These are phyloP conservation scores for Hygrocybe coccinea DNA, from an alignment of 768 basidiomycete genomes.

Conservation along the genomic window DNA sequence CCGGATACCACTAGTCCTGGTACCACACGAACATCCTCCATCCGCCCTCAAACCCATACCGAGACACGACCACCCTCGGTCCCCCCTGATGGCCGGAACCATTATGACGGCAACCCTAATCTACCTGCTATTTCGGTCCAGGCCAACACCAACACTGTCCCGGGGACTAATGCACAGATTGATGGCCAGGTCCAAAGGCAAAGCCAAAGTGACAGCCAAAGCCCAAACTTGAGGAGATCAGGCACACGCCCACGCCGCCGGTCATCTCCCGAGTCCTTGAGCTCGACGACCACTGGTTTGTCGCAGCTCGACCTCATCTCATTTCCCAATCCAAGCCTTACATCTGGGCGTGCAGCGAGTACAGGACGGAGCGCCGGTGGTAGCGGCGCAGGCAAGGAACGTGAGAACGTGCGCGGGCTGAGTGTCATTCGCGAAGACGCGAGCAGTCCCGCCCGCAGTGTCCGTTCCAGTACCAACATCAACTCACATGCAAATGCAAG, in stretches of 20 bases:
- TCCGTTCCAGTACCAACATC: not conserved
- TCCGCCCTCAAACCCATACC: not conserved
- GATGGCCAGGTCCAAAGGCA: not conserved
- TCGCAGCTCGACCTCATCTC: constrained; percentile 11
- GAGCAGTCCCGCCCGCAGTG: not conserved
- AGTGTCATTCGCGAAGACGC: constrained; percentile 41
- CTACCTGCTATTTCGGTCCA: no score
- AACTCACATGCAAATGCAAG: not conserved
- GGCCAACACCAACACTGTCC: no score
- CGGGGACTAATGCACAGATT: not conserved
- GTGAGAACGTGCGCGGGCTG: constrained; percentile 16
- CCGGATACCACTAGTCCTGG: not conserved
- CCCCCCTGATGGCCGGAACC: no score
- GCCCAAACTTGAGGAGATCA: no score
- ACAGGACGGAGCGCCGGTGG: not conserved
- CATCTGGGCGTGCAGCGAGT: constrained; percentile 23
- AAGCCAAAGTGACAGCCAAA: not conserved
- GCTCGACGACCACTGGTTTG: constrained; percentile 6
- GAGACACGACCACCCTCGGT: no score
- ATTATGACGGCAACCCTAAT: no score
- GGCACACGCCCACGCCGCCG: not conserved
- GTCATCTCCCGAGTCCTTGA: not conserved
- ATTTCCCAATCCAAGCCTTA: constrained; percentile 8
- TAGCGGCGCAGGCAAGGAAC: constrained; percentile 25
- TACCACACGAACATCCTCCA: not conserved